Percentiles rank a stretch among this genome's conserved stretches.
Evolutionary conservation across 345 rosid genomes (phyloP).

Genomic region (Syzygium oleosum): DNA sequence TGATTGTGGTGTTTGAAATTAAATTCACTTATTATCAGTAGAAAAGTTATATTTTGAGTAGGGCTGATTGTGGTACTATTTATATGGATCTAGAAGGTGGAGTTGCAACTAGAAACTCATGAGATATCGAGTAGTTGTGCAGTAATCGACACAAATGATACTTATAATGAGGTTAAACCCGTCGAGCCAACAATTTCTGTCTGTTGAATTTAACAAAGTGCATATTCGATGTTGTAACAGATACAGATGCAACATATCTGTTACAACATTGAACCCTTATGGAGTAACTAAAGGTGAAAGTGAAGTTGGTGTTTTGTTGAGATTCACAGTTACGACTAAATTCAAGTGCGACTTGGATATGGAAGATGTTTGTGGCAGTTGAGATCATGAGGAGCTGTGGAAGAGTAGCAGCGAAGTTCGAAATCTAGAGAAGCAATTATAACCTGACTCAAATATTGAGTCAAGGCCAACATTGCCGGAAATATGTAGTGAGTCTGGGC

Average conservation of each 20-base stretch:
- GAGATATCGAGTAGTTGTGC: neutral
- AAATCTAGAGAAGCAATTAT: no score
- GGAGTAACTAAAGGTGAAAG: neutral
- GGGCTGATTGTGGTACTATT: no score
- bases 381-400: neutral
- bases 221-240: neutral
- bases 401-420: no score
- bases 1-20: neutral
- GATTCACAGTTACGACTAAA: neutral
- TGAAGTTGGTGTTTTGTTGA: neutral
- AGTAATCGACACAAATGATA: accelerated
- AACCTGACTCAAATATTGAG: accelerated
- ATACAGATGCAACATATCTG: accelerated
- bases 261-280: accelerated
- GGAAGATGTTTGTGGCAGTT: neutral
- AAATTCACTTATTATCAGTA: accelerated
- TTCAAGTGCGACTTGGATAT: neutral
- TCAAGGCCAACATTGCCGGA: accelerated
- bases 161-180: accelerated
- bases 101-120: neutral
- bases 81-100: accelerated
- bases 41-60: neutral
- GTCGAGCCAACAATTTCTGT: neutral
- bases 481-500: neutral
- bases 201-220: neutral